phyloP scores from a whole-genome alignment of 2,329 filamentous ascomycete species.

The Colletotrichum incanum region DNA sequence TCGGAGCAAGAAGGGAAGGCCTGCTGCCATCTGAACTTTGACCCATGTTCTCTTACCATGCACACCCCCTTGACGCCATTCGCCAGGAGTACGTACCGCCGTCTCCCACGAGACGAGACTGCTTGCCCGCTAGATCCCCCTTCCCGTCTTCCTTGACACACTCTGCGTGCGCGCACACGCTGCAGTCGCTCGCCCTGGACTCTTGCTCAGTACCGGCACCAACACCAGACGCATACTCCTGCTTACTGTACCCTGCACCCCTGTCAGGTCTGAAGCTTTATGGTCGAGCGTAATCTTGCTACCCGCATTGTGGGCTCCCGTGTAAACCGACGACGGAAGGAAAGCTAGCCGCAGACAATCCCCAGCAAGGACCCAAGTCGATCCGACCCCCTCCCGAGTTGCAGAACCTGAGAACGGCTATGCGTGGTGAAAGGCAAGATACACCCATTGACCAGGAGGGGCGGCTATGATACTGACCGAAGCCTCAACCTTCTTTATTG shows the following conservation, averaged over 20 bases:
- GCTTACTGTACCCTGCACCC: conserved; percentile 34
- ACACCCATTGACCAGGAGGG: conserved; percentile 1
- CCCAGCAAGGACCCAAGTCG: conserved; percentile 42
- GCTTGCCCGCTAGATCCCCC: conserved; percentile 33
- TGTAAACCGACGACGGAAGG: conserved; percentile 44
- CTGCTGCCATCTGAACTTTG: conserved; percentile 44
- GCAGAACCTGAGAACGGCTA: conserved; percentile 33
- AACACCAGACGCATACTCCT: conserved; percentile 17
- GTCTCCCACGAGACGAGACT: conserved; percentile 13
- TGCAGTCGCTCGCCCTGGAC: conserved; percentile 15
- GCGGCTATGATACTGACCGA: conserved; percentile 11
- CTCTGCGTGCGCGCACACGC: conserved; percentile 19
- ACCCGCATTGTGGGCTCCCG: conserved; percentile 42
- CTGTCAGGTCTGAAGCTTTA: conserved; percentile 42
- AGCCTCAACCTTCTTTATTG: conserved; percentile 42
- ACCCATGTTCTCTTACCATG: conserved; percentile 31
- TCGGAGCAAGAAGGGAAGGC: conserved; percentile 28
- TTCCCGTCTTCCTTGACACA: conserved; percentile 34
- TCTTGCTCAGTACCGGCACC: not conserved
- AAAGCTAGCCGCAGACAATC: conserved; percentile 43
- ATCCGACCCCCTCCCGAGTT: conserved; percentile 39
- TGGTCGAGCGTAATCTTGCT: conserved; percentile 43
- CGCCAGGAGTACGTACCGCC: conserved; percentile 2
- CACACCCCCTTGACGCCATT: conserved; percentile 27
- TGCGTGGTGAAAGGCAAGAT: conserved; percentile 25